Evolutionary conservation across 2,329 filamentous ascomycete genomes (phyloP).

Genomic region (Niveomyces coronatus): DNA sequence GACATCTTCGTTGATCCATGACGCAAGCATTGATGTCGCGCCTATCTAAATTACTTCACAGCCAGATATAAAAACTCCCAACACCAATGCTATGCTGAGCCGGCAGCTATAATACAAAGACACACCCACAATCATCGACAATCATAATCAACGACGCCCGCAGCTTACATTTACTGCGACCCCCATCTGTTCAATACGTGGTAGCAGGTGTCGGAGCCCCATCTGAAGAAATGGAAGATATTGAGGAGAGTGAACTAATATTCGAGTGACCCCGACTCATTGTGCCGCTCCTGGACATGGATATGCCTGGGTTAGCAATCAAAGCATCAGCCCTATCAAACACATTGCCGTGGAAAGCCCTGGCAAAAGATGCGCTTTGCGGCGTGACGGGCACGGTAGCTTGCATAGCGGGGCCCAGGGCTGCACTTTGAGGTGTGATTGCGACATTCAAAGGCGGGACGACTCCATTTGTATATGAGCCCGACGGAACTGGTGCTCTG

Average conservation of each 20-base stretch:
- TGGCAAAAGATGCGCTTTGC: slow-evolving; percentile 44
- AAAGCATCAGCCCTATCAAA: slow-evolving; percentile 50
- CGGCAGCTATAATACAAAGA: neutral
- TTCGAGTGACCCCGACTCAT: slow-evolving; percentile 32
- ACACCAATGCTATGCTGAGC: slow-evolving; percentile 8
- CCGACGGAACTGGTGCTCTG: slow-evolving; percentile 14
- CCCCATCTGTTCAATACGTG: slow-evolving; percentile 1
- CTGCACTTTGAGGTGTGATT: slow-evolving; percentile 82
- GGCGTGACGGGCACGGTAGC: slow-evolving; percentile 73
- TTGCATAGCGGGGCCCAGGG: slow-evolving; percentile 80
- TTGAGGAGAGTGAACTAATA: slow-evolving; percentile 29
- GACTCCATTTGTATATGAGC: slow-evolving; percentile 12
- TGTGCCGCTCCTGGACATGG: slow-evolving; percentile 42
- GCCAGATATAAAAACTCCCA: too few species aligned
- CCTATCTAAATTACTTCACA: too few species aligned
- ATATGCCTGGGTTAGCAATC: slow-evolving; percentile 46
- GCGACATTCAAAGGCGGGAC: slow-evolving; percentile 30
- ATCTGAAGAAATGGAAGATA: slow-evolving; percentile 32
- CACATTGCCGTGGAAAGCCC: slow-evolving; percentile 46
- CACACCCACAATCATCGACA: slow-evolving; percentile 4
- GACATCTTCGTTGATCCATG: too few species aligned
- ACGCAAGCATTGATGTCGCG: too few species aligned
- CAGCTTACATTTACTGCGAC: slow-evolving; percentile 1
- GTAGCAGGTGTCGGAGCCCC: slow-evolving; percentile 15
- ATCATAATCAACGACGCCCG: slow-evolving; percentile 8